phyloP scores from a whole-genome alignment of 192 early-diverging fungal species.

The Ambispora gerdemannii region DNA sequence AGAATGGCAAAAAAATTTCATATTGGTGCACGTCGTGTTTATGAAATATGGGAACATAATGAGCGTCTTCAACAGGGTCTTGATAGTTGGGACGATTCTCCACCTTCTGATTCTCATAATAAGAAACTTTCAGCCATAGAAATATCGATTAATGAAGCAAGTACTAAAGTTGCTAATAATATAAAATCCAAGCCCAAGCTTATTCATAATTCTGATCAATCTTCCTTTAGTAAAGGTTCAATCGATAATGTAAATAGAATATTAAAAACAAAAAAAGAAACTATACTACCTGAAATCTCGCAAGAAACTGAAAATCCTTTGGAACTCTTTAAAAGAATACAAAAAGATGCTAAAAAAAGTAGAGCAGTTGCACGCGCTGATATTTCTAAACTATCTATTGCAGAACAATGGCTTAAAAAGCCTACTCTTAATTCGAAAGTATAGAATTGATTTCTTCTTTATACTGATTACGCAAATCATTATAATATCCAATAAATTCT shows the following conservation, averaged over 20 bases:
- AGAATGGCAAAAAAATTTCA: conserved; percentile 19
- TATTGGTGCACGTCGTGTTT: conserved; percentile 20
- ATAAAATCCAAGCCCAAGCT: conserved; percentile 5
- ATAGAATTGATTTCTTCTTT: neutral
- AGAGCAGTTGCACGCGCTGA: too few relatives aligned
- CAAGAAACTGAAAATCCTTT: too few relatives aligned
- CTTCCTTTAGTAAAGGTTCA: neutral
- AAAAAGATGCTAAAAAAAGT: too few relatives aligned
- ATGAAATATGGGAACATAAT: conserved; percentile 14
- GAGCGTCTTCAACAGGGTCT: conserved; percentile 3
- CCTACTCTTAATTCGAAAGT: neutral
- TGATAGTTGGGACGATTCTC: too few relatives aligned
- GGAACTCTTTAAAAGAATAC: too few relatives aligned
- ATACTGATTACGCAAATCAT: neutral
- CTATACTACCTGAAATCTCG: too few relatives aligned
- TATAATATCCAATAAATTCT: neutral
- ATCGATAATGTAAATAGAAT: too few relatives aligned
- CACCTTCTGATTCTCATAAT: too few relatives aligned
- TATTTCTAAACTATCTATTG: too few relatives aligned
- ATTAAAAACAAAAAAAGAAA: too few relatives aligned
- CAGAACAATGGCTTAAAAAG: neutral
- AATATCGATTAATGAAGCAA: neutral
- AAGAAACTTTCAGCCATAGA: too few relatives aligned
- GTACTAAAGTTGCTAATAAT: neutral
- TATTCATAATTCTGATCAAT: neutral